Evolutionary conservation across 345 rosid genomes (phyloP), one percentile per base, ranked within the genome.

Genomic region (Syzygium aromaticum): DNA sequence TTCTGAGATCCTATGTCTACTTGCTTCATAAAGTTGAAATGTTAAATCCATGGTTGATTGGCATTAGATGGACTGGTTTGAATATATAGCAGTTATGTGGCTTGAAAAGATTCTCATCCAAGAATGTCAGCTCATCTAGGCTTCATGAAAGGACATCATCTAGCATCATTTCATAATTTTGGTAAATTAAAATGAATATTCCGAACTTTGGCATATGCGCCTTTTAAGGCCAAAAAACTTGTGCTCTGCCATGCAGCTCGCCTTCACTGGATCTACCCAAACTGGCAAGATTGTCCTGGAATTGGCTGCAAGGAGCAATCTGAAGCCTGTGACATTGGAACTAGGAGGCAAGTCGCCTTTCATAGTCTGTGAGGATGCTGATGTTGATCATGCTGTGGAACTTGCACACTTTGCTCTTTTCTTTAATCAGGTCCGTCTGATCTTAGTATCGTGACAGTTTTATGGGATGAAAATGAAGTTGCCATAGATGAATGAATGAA

Each of bases 321-420:
- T 98, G 84, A 97, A 97, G 91, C 95, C 99, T 16, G 99, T 96
- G 56, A 97, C 98, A 21, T 87, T 97, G 52, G 99, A 97, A 91
- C 99, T 97, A 54, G 99, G 99, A 84, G 99, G 99, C 73, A 97
- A 97, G 91, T 97, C 99, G 46, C 99, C 99, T 33, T 95, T 98
- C 91, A 94, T 98, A 28, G 91, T 98, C 57, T 98, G 95, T 4
- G 98, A 95, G 86, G 99, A 98, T 91, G 99, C 99, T 87, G 96
- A 98, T 77, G 11, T 98, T 8, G 94, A 98, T 87, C 86, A 94
- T 86, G 98, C 99, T 80, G 99, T 96, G 84, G 99, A 98, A 93
- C 94, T 89, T 53, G 98, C 99, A 54, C 99, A 98, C 89, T 92
- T 92, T 90, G 99, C 99, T 78, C 90, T 98, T 87, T 98, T 98